Base-by-base conservation (phyloP, 495 filamentous ascomycete genomes). In the Cairneyella variabilis region DNA sequence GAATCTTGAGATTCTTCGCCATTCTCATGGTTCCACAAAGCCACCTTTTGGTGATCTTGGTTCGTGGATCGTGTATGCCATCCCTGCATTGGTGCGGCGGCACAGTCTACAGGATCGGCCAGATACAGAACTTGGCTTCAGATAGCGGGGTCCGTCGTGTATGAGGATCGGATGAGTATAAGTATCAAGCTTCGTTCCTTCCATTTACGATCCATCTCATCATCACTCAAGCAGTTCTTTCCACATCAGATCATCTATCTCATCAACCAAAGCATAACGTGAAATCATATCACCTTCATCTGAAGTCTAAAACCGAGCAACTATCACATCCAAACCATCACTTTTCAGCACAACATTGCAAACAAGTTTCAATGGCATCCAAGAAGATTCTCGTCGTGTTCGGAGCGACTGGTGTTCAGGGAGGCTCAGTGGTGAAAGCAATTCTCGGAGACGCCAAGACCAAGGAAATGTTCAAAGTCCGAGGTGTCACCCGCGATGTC, bases 321-420 rank as follows among this genome's bases (percentile, higher is more conserved):
- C 18, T 27, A 40, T 42, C 20, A 23, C 9, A 12, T 8, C 7
- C 11, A n/a, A 45, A 16, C 20, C 25, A 1, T 32, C 21, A 22
- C 14, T 21, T 41, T 25, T 7, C 12, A 40, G 17, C 8, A 37
- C n/a, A n/a, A n/a, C n/a, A 21, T n/a, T 34, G 50, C 48, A 48
- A 37, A 44, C 70, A 60, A 40, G 70, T 37, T 68, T 12, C 44
- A 74, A 77, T 77, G 74, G 56, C 65, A 34, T 5, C 50, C 38
- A 60, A 61, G 14, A 67, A 81, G 52, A 51, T 78, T 49, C 66
- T 86, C 58, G 75, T 75, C 27, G 71, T 88, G 26, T 83, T 85
- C 54, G 82, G 82, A 10, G 77, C 79, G 9, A 86, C 84, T 16
- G 82, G 84, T 61, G 70, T 72, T 12, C 83, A 86, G 61, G 84